Evolutionary conservation across 176 grass and related monocot genomes (phyloP).

Genomic region (Dactylis glomerata): DNA sequence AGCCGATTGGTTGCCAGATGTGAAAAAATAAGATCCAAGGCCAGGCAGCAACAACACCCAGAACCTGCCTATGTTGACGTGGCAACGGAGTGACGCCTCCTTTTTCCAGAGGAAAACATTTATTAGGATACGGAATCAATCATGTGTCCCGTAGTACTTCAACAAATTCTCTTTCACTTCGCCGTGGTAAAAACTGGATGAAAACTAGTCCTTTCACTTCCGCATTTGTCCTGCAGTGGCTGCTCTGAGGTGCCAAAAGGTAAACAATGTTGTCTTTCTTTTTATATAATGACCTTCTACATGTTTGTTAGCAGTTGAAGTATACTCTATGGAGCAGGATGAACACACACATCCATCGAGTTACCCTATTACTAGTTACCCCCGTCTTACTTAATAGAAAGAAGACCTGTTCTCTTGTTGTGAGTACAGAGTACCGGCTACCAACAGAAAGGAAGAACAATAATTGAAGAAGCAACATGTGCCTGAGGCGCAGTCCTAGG

Average conservation of each 20-base stretch:
- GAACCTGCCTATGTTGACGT: conserved; percentile 3
- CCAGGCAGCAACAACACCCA: background rate
- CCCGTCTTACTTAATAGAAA: background rate
- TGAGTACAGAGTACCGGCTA: background rate
- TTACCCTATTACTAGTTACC: background rate
- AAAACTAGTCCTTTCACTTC: background rate
- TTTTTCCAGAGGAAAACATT: background rate
- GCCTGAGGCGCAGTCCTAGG: background rate
- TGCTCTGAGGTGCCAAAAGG: background rate
- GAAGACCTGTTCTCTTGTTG: background rate
- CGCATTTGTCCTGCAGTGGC: background rate
- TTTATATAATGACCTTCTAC: background rate
- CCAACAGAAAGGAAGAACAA: background rate
- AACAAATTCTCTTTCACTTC: conserved; percentile 15
- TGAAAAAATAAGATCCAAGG: conserved; percentile 8
- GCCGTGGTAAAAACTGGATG: background rate
- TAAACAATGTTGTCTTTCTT: background rate
- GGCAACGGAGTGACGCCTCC: conserved; percentile 1
- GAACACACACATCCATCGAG: background rate
- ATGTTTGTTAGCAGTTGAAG: background rate
- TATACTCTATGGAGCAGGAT: background rate
- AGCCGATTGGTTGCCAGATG: background rate
- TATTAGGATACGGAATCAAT: background rate
- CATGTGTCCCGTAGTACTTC: background rate
- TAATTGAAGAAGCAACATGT: background rate